Evolutionary conservation across 2,329 filamentous ascomycete genomes (phyloP).

Genomic region (Cercospora berteroae): DNA sequence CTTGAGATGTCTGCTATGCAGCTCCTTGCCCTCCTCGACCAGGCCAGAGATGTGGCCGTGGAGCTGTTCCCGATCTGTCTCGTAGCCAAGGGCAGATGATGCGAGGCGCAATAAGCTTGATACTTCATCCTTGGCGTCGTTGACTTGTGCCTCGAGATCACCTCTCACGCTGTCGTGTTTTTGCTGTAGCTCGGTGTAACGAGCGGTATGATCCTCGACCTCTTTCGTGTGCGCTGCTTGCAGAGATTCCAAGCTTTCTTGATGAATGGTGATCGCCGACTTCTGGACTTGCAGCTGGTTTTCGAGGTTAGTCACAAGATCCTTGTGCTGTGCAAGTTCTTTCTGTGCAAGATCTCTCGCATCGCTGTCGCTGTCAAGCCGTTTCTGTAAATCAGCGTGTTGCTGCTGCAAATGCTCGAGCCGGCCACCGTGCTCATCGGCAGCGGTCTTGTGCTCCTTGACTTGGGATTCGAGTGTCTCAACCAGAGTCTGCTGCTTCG

Average conservation of each 20-base stretch:
- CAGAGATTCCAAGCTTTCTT: constrained; percentile 53
- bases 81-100: constrained; percentile 63
- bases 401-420: constrained; percentile 73
- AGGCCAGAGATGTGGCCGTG: constrained; percentile 45
- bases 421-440: constrained; percentile 65
- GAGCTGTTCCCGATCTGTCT: constrained; percentile 48
- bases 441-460: constrained; percentile 73
- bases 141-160: constrained; percentile 60
- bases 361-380: constrained; percentile 66
- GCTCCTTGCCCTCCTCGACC: constrained; percentile 47
- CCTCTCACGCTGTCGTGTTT: constrained; percentile 35
- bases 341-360: constrained; percentile 57
- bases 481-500: constrained; percentile 53
- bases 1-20: constrained; percentile 44
- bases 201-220: constrained; percentile 49
- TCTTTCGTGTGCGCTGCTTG: constrained; percentile 55
- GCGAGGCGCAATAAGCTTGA: constrained; percentile 61
- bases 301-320: constrained; percentile 56
- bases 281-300: constrained; percentile 58
- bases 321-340: constrained; percentile 52
- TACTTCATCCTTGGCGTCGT: constrained; percentile 58
- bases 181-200: constrained; percentile 38
- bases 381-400: constrained; percentile 62
- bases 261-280: constrained; percentile 53
- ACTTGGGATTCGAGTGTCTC: constrained; percentile 68